These are phyloP conservation scores for Citeromyces matritensis DNA, from an alignment of 805 yeast genomes.

Conservation along the genomic window DNA sequence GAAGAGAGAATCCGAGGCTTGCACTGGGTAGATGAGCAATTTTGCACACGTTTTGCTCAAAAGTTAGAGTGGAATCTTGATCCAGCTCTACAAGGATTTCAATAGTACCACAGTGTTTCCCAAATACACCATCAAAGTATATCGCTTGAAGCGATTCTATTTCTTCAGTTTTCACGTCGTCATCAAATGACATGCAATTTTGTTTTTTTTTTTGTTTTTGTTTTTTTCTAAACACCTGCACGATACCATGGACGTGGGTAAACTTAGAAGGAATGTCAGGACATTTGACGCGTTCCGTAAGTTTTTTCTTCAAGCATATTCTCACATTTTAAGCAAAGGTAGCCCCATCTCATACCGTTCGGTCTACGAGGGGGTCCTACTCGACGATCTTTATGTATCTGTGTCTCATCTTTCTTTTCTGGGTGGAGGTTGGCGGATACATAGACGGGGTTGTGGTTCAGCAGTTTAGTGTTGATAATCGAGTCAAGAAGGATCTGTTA, in stretches of 20 bases:
- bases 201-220: too few species aligned
- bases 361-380: constrained; percentile 66
- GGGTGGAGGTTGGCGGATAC: constrained; percentile 77
- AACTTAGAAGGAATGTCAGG: constrained; percentile 15
- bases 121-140: constrained; percentile 18
- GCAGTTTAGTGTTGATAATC: constrained; percentile 60
- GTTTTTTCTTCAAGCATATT: constrained; percentile 9
- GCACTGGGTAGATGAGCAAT: constrained; percentile 17
- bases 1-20: constrained; percentile 13
- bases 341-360: constrained; percentile 51
- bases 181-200: too few species aligned
- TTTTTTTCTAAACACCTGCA: too few species aligned
- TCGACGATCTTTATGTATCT: constrained; percentile 53
- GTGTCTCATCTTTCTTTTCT: constrained; percentile 50
- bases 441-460: constrained; percentile 73
- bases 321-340: constrained; percentile 34
- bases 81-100: constrained; percentile 13
- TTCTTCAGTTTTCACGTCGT: constrained; percentile 14
- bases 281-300: constrained; percentile 62
- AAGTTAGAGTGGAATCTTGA: constrained; percentile 6
- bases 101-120: constrained; percentile 10
- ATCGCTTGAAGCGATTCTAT: constrained; percentile 23
- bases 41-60: constrained; percentile 1
- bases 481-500: constrained; percentile 37
- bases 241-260: too few species aligned